Evolutionary conservation across 345 rosid genomes (phyloP).

Genomic region (Salix viminalis): DNA sequence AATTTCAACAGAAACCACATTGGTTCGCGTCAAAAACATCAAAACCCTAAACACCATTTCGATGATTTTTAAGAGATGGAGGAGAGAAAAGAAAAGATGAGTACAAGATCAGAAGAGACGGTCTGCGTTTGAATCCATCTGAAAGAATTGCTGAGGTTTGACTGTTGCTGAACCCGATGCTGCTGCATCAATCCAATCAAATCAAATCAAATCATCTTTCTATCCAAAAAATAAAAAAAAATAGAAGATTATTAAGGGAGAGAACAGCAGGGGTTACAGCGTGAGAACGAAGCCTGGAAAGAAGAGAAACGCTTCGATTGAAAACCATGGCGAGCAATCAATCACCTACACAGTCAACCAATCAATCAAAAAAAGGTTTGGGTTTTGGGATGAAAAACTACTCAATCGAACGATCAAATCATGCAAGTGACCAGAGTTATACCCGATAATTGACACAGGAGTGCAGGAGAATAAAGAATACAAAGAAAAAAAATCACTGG

Average conservation of each 20-base stretch:
- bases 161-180: conserved; percentile 48
- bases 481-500: no score
- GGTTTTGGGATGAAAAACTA: no score
- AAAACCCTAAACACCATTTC: not conserved
- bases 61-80: not conserved
- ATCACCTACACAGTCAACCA: not conserved
- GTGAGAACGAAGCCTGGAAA: conserved; percentile 62
- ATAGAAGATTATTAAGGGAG: not conserved
- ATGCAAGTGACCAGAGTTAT: no score
- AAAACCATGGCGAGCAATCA: conserved; percentile 49
- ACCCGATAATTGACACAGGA: no score
- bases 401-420: no score
- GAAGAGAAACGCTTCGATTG: conserved; percentile 55
- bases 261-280: conserved; percentile 31
- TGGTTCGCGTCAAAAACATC: not conserved
- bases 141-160: conserved; percentile 53
- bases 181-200: not conserved
- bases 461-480: no score
- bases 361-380: no score
- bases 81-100: not conserved
- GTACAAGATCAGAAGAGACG: conserved; percentile 63
- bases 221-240: no score
- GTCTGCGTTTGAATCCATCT: conserved; percentile 90
- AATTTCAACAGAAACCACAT: not conserved
- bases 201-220: not conserved